phyloP scores from a whole-genome alignment of 1,284 basidiomycete species.

The Taiwanofungus camphoratus region DNA sequence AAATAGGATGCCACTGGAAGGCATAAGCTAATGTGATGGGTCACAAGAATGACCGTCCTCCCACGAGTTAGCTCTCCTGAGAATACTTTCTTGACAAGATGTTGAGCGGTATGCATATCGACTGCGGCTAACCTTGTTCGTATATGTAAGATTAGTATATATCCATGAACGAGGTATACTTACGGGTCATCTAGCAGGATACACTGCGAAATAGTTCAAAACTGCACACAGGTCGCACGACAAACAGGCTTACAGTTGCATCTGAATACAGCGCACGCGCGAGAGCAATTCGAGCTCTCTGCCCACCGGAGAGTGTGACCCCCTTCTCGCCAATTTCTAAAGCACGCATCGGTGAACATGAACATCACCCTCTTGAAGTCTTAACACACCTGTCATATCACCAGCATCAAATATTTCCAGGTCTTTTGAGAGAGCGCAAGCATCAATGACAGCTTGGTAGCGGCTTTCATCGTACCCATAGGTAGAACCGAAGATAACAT shows the following conservation, averaged over 20 bases:
- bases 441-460: constrained; percentile 71
- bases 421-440: constrained; percentile 75
- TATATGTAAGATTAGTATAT: no score
- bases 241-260: constrained; percentile 39
- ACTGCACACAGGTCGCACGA: background rate
- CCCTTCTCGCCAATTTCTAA: constrained; percentile 76
- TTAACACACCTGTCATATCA: constrained; percentile 61
- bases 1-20: constrained; percentile 59
- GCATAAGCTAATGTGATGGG: constrained; percentile 79
- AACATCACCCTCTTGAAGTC: background rate
- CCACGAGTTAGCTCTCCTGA: constrained; percentile 55
- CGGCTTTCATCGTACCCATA: constrained; percentile 62
- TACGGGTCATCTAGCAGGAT: constrained; percentile 84
- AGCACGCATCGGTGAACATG: constrained; percentile 7
- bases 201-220: constrained; percentile 37
- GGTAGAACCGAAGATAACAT: constrained; percentile 73
- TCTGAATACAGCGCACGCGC: constrained; percentile 63
- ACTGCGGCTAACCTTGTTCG: constrained; percentile 85
- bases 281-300: constrained; percentile 72
- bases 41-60: constrained; percentile 79
- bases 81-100: constrained; percentile 61
- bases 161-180: constrained; percentile 23
- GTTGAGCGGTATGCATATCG: constrained; percentile 83
- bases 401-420: constrained; percentile 75
- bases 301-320: constrained; percentile 75